Evolutionary conservation across 2,329 filamentous ascomycete species (phyloP), one percentile per base, ranked within the genome.

Genomic region (Didymellaceae sp.): DNA sequence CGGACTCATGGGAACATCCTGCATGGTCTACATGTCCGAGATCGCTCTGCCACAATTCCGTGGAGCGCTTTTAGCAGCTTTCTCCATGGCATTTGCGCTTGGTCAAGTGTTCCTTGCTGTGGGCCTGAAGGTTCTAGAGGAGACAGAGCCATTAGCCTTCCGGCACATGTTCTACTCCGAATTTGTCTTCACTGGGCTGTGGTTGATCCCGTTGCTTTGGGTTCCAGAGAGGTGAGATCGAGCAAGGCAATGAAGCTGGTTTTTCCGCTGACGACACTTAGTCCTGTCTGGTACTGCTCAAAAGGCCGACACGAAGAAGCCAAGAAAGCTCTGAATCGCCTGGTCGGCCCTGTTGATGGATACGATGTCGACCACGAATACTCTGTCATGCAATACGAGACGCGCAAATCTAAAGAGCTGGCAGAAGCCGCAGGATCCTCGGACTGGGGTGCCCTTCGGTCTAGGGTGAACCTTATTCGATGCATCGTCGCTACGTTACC

Each of bases 301-400:
- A 37, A 37, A 24, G 33, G 33, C 24, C 33, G 33, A 37, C 33
- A 37, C 11, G 18, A 13, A 14, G 33, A 37, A 9, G 33, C 33
- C 5, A 37, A 37, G 20, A 37, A 22, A 24, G 18, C 33, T 6
- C 33, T 37, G 7, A 18, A 13, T 9, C 33, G 33, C 8, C 33
- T 37, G 5, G 33, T 37, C 20, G 33, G 33, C 13, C 8, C 13
- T 13, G 33, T 37, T 13, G 33, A 37, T 14, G 33, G 33, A 9
- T 37, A 37, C 33, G 33, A 37, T 18, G 11, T 37, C 13, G 33
- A 37, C 20, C 33, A 37, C 33, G 33, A 37, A 24, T 37, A 37
- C 13, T 37, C 33, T 14, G 33, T 37, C 33, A 6, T 37, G 13
- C 33, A 37, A 18, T 24, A 37, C 20, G 33, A 37, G 13, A 37